Conservation (phyloP, 768 basidiomycete genomes). For the Agaricus blazei region DNA sequence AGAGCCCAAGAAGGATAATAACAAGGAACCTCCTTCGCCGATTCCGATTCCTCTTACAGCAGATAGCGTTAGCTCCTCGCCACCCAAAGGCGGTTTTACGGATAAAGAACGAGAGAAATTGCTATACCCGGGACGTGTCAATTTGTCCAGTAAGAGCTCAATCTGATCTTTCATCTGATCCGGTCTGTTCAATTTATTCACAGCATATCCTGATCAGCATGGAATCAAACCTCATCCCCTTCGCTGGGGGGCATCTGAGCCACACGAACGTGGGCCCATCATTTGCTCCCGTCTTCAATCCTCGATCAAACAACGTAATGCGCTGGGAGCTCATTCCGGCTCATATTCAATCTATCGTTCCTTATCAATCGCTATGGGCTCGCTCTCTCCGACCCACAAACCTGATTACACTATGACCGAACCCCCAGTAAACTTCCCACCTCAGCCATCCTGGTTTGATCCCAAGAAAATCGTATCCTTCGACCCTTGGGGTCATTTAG, state of each 20-base stretch:
- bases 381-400: slow-evolving; percentile 72
- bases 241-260: slow-evolving; percentile 71
- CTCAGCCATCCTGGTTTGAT: slow-evolving; percentile 74
- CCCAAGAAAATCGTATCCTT: slow-evolving; percentile 82
- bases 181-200: not conserved
- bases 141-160: slow-evolving; percentile 69
- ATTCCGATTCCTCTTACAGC: slow-evolving; percentile 15
- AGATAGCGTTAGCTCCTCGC: slow-evolving; percentile 9
- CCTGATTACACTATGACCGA: slow-evolving; percentile 81
- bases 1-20: slow-evolving; percentile 19
- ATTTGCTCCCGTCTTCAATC: slow-evolving; percentile 82
- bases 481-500: slow-evolving; percentile 92
- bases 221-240: slow-evolving; percentile 79
- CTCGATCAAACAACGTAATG: slow-evolving; percentile 87
- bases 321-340: slow-evolving; percentile 90
- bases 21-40: not conserved
- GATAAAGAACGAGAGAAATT: slow-evolving; percentile 70
- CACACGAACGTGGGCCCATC: slow-evolving; percentile 73
- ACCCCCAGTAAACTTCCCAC: slow-evolving; percentile 77
- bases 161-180: slow-evolving; percentile 6
- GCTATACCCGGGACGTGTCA: slow-evolving; percentile 78
- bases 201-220: slow-evolving; percentile 86
- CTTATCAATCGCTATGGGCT: slow-evolving; percentile 86
- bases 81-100: slow-evolving; percentile 11
- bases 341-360: slow-evolving; percentile 95